Evolutionary conservation across 495 filamentous ascomycete species (phyloP), one percentile per base, ranked within the genome.

Genomic region (Hypoxylon trugodes): DNA sequence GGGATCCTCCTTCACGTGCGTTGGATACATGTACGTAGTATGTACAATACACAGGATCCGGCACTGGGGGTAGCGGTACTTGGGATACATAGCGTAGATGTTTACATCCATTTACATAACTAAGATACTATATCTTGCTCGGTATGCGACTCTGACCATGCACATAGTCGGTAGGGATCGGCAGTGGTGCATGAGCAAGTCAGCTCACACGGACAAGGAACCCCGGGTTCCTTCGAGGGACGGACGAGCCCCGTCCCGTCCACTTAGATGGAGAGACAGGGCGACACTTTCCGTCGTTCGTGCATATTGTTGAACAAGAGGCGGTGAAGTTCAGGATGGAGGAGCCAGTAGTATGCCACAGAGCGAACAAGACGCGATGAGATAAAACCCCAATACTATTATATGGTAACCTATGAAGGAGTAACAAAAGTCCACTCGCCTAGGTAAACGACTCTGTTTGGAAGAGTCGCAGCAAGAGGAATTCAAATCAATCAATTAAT

Each of bases 171-270:
- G 65, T 57, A 68, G 59, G 59, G 65, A 68, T 68, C 65, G 65
- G 65, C 65, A 68, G 55, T 52, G 32, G 48, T 68, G 65, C 65
- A 64, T 68, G 59, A 64, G 65, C 59, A 68, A 49, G 58, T 62
- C 58, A 67, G 64, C 52, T 43, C 53, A 67, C 37, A 57, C 63
- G 57, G 63, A 59, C 42, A 61, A 43, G 64, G 58, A 62, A 67
- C 64, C 64, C 64, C 58, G 58, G 64, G 58, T 62, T 67, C 59
- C 37, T 58, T 47, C 38, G 51, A 49, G 36, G 42, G 50, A 52
- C 47, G 61, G 54, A 48, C 47, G 48, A 47, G 53, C 52, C 64
- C 51, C 58, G 25, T 62, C 52, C 63, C 47, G 64, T 54, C 64
- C 64, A 58, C 58, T 61, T 21, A 52, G 33, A 56, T 6, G 18